Conservation (phyloP, 805 yeast species). For the Sungouiella thailandica region DNA sequence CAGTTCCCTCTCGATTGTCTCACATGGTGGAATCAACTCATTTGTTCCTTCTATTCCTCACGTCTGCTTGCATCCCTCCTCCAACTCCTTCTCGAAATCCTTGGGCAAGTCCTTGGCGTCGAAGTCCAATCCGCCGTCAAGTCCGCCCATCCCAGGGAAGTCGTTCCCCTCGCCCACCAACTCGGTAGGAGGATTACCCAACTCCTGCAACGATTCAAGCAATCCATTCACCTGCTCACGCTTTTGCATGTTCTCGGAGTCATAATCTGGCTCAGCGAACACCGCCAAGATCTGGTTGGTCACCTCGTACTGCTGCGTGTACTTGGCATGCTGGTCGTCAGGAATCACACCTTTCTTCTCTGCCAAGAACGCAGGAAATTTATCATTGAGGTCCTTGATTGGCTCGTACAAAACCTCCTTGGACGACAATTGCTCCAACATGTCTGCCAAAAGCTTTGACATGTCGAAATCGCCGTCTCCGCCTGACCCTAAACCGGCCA, state of each 20-base stretch:
- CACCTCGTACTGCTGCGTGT: slow-evolving; percentile 56
- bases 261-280: slow-evolving; percentile 63
- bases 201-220: slow-evolving; percentile 64
- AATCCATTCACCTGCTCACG: slow-evolving; percentile 51
- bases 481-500: slow-evolving; percentile 40
- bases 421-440: slow-evolving; percentile 77
- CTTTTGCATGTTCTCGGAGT: slow-evolving; percentile 41
- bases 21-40: too few species aligned
- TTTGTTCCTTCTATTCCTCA: too few species aligned
- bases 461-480: slow-evolving; percentile 50
- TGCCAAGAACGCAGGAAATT: slow-evolving; percentile 67
- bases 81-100: slow-evolving; percentile 48
- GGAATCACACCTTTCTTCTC: slow-evolving; percentile 43
- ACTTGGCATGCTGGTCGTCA: slow-evolving; percentile 47
- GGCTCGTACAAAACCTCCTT: slow-evolving; percentile 88
- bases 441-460: slow-evolving; percentile 58
- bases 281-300: slow-evolving; percentile 56
- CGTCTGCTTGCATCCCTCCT: slow-evolving; percentile 52
- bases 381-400: slow-evolving; percentile 68
- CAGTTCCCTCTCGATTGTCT: too few species aligned
- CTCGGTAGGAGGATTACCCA: slow-evolving; percentile 80
- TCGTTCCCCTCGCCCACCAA: slow-evolving; percentile 55
- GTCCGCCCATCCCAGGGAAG: slow-evolving; percentile 42
- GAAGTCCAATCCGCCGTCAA: slow-evolving; percentile 42
- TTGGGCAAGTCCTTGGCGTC: slow-evolving; percentile 51